A percentile compares a stretch with the other conserved stretches of the same genome.
Conservation (phyloP, 305 asterid genomes). For the Fraxinus ornus region DNA sequence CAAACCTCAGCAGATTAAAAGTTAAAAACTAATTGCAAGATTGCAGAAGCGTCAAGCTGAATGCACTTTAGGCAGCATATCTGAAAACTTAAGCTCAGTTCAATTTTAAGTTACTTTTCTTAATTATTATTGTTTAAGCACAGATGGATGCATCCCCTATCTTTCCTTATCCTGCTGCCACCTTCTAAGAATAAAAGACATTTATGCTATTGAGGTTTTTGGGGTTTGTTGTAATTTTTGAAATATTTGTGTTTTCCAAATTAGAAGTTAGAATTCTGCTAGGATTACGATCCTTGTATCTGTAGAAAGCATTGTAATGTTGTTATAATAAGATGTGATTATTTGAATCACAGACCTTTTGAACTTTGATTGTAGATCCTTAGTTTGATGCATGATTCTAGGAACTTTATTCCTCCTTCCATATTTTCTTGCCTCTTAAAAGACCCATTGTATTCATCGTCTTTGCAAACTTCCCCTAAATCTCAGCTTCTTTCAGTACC, state of each 20-base stretch:
- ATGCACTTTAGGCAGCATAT: background rate
- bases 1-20: background rate
- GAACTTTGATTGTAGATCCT: background rate
- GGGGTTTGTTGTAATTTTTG: background rate
- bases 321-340: background rate
- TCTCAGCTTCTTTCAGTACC: background rate
- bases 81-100: background rate
- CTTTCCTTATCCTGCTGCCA: background rate
- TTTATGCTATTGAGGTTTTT: background rate
- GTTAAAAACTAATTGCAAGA: background rate
- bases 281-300: background rate
- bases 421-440: background rate
- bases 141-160: background rate
- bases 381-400: background rate
- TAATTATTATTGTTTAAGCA: background rate
- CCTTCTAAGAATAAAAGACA: background rate
- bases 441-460: background rate
- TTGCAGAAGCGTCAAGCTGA: background rate
- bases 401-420: background rate
- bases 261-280: background rate
- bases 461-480: background rate
- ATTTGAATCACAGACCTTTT: background rate
- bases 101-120: background rate
- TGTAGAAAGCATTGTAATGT: background rate
- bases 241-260: background rate